Evolutionary conservation across 2,329 filamentous ascomycete genomes (phyloP), one percentile per base, ranked within the genome.

Genomic region (Colletotrichum zoysiae): DNA sequence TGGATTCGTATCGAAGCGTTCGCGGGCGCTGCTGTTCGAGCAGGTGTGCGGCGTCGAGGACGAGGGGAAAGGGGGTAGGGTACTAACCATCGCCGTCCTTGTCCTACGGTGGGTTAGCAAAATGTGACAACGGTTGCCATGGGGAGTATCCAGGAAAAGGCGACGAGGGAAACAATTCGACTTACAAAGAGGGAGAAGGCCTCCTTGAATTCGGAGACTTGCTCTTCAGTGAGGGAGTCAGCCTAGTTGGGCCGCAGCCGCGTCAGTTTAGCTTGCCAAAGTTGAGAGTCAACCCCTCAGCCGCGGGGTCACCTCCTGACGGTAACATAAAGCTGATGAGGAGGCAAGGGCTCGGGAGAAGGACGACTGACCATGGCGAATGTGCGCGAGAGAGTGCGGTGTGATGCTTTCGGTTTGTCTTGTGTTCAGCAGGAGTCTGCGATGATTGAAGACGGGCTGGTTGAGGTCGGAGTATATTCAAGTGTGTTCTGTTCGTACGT

Each of bases 171-270:
- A 35, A 30, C 9, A 62, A 38, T 46, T 9, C 30, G 16, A 85
- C 96, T 92, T 92, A 99, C 96, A 86, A 99, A 99, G 77, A 99
- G 94, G 84, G 96, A 99, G 88, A 99, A 99, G 67, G 96, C 96
- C 88, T 99, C 96, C 93, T 98, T 99, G 90, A 98, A 99, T 88
- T 99, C 96, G 83, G 96, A 98, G 84, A 99, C 96, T 90, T 99
- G 96, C 88, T 99, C 96, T 90, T 99, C 96, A 79, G 96, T 98
- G 82, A 99, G 92, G 84, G 95, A 95, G 84, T 99, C 96, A 84
- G 95, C 95, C 95, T 98, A 83, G 67, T 66, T 50, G 16, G 35
- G 35, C 14, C 26, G 33, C 62, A 46, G 60, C 50, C 33, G 60
- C 26, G 70, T 74, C 67, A 71, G 71, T 65, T 55, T 58, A 66